A percentile compares a stretch with the other conserved stretches of the same genome.
Evolutionary conservation across 257 asterid species (phyloP).

Genomic region (Marsdenia floribunda): DNA sequence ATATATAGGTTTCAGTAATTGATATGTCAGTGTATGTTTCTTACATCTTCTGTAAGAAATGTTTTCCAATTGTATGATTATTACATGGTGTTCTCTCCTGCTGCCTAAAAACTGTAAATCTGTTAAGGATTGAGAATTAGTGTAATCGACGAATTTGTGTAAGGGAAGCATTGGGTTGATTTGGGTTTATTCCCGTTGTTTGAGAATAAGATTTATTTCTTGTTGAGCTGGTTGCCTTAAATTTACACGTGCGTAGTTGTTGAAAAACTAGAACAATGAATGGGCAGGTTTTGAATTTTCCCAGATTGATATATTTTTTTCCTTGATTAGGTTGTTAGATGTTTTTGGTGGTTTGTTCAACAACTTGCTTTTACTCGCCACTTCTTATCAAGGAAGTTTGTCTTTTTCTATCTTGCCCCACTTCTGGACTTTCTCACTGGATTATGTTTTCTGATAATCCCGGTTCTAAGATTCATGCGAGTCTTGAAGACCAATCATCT

Average conservation of each 20-base stretch:
- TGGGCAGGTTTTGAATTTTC: neutral
- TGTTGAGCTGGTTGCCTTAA: neutral
- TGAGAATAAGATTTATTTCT: neutral
- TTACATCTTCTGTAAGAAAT: no score
- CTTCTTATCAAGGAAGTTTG: neutral
- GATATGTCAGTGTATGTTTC: conserved; percentile 24
- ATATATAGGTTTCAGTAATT: conserved; percentile 8
- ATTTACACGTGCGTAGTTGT: neutral
- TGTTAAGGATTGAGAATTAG: neutral
- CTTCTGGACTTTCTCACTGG: neutral
- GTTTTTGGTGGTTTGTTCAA: conserved; percentile 4
- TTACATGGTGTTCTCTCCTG: neutral
- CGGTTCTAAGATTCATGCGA: neutral
- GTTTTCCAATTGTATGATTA: neutral
- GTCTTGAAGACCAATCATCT: neutral
- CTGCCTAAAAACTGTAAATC: neutral
- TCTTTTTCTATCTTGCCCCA: neutral
- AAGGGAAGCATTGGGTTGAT: conserved; percentile 1
- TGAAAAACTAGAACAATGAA: neutral
- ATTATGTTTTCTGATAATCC: neutral
- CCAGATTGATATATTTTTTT: neutral
- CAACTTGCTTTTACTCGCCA: neutral
- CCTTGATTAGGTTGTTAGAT: conserved; percentile 4
- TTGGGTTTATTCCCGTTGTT: neutral
- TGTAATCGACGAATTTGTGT: neutral